Conservation (phyloP, 2,329 filamentous ascomycete genomes). For the Catunica adiposa region DNA sequence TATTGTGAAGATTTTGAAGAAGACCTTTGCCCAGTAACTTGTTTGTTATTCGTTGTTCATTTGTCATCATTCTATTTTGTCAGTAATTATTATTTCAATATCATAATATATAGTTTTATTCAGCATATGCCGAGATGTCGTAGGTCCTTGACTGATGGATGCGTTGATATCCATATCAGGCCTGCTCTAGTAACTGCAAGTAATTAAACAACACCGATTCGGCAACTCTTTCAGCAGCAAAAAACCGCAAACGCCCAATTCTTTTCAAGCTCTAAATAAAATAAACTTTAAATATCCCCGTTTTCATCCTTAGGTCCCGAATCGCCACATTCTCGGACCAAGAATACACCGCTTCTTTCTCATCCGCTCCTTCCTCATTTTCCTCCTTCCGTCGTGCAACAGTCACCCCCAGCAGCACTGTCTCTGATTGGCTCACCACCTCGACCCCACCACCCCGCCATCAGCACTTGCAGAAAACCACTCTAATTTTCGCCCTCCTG, state of each 20-base stretch:
- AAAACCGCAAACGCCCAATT: no score
- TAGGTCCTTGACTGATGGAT: no score
- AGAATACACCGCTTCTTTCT: no score
- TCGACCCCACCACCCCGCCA: constrained; percentile 3
- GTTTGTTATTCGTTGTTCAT: background rate
- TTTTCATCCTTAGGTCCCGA: no score
- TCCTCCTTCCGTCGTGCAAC: background rate
- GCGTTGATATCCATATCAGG: no score
- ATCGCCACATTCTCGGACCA: no score
- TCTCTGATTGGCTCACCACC: background rate
- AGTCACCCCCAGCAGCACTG: background rate
- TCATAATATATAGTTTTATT: no score
- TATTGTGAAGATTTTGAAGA: constrained; percentile 9
- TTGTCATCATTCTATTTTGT: background rate
- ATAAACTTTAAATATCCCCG: no score
- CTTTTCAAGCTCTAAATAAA: no score
- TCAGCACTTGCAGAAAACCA: background rate
- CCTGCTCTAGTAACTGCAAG: no score
- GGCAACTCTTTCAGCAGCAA: no score
- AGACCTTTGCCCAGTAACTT: background rate
- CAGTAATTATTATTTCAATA: background rate
- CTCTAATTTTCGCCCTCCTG: background rate
- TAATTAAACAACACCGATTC: no score
- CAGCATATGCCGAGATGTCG: background rate
- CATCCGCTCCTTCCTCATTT: background rate